These are phyloP conservation scores for Botrytis fabae DNA, from an alignment of 2,329 filamentous ascomycete genomes.

Conservation along the genomic window DNA sequence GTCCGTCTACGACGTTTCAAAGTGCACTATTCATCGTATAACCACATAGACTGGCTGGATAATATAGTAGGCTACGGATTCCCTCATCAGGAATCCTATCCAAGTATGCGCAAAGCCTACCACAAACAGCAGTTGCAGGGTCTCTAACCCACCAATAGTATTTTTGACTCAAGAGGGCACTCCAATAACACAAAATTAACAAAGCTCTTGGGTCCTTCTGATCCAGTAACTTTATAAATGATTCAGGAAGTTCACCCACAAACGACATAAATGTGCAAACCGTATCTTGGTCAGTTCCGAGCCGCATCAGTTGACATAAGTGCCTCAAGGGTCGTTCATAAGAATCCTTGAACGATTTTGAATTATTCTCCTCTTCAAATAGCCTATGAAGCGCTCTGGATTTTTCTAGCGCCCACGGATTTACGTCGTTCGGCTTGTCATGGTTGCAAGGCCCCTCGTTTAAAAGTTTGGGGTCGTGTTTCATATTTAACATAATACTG, in stretches of 20 bases:
- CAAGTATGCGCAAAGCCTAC: slow-evolving; percentile 16
- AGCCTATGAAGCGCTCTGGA: neutral
- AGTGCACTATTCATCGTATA: neutral
- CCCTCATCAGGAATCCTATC: neutral
- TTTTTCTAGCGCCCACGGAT: neutral
- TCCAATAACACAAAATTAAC: slow-evolving; percentile 24
- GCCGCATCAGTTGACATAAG: slow-evolving; percentile 7
- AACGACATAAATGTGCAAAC: slow-evolving; percentile 21
- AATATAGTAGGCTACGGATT: slow-evolving; percentile 3
- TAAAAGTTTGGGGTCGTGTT: neutral
- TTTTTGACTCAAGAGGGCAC: slow-evolving; percentile 13
- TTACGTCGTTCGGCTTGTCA: neutral
- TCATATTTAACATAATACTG: slow-evolving; percentile 3
- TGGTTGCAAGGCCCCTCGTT: neutral
- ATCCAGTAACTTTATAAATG: slow-evolving; percentile 15
- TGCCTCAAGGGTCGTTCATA: slow-evolving; percentile 2
- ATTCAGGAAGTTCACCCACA: slow-evolving; percentile 12
- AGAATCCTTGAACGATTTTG: neutral
- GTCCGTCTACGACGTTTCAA: neutral
- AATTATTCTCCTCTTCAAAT: neutral
- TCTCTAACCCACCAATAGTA: slow-evolving; percentile 21
- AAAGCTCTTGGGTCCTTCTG: slow-evolving; percentile 12
- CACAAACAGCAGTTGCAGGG: slow-evolving; percentile 18
- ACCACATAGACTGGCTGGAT: neutral
- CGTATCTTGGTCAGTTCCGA: neutral